Base-by-base conservation (phyloP, 2,329 filamentous ascomycete genomes). In the Claviceps maximensis region DNA sequence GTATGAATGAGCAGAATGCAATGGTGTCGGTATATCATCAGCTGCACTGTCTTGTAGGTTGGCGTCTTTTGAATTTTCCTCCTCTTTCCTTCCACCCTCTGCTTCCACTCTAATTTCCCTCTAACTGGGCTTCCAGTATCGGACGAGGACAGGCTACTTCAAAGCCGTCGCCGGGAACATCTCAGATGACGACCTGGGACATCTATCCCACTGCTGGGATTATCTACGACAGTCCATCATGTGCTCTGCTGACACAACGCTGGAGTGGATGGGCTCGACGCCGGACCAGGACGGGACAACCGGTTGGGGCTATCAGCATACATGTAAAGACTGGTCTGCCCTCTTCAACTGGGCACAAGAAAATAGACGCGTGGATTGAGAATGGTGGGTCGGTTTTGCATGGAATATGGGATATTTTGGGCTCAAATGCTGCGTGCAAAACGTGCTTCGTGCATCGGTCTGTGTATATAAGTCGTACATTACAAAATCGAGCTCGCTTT, bases 291-390 rank as follows among this genome's bases (percentile, higher is more conserved):
- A 25, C 25, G 40, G 41, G 19, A 38, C 49, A 12, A 45, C 49
- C 5, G 49, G 49, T 12, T 51, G 49, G 49, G 49, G 49, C 3
- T 51, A 51, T 25, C 49, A 45, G 21, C 49, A 51, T 27, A 51
- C 23, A 12, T 51, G 49, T 19, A 36, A 21, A 25, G 41, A 51
- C 29, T 51, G 19, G 19, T 45, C 41, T 12, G 49, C 41, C 19
- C 9, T 46, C 2, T 51, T 19, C 15, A 31, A 8, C 17, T 51
- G 49, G 49, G 17, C 49, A 15, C 15, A 38, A 7, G 29, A 45
- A 2, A 44, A 51, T 12, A 25, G 49, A 10, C 27, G 57, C 63
- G 2, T 63, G 68, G 4, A 36, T 15, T 38, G 71, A 71, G 29
- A 25, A 45, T 12, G 23, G 21, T 12, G 33, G 33, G 36, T 38